Evolutionary conservation across 2,329 filamentous ascomycete species (phyloP).

Genomic region (Drechslerella stenobrocha): DNA sequence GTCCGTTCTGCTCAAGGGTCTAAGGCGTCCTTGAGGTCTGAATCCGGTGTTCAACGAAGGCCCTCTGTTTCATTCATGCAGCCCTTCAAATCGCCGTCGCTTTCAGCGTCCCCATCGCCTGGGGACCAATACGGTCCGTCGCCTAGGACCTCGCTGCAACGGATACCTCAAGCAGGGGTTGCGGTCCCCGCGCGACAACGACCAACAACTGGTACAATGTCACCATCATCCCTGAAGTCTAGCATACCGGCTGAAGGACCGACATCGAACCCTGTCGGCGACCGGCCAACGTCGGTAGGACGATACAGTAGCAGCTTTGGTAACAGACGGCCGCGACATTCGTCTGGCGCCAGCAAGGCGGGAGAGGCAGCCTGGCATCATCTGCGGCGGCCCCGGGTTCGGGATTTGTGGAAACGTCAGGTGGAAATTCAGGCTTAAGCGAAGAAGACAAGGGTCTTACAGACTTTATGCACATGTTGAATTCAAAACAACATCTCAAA

Average conservation of each 20-base stretch:
- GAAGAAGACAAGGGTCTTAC: conserved; percentile 92
- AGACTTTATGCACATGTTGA: conserved; percentile 85
- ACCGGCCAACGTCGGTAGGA: conserved; percentile 64
- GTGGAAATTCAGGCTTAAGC: conserved; percentile 66
- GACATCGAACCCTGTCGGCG: conserved; percentile 70
- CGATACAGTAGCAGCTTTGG: conserved; percentile 94
- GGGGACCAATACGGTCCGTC: conserved; percentile 61
- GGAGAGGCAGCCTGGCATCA: conserved; percentile 60
- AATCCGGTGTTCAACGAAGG: conserved; percentile 66
- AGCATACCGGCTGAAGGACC: conserved; percentile 65
- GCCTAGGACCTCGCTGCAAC: conserved; percentile 59
- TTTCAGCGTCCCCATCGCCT: conserved; percentile 80
- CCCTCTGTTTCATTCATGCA: conserved; percentile 82
- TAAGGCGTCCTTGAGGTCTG: conserved; percentile 60
- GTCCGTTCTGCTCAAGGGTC: conserved; percentile 58
- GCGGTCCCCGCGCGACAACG: conserved; percentile 55
- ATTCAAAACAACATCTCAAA: conserved; percentile 81
- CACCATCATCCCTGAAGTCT: conserved; percentile 58
- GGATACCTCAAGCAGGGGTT: conserved; percentile 53
- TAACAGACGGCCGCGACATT: conserved; percentile 76
- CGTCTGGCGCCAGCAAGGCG: conserved; percentile 67
- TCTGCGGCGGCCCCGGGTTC: conserved; percentile 70
- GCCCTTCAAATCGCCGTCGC: conserved; percentile 91
- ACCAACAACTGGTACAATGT: conserved; percentile 55
- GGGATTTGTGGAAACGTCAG: conserved; percentile 72